Evolutionary conservation across 768 basidiomycete species (phyloP).

Genomic region (Hericium alpestre): DNA sequence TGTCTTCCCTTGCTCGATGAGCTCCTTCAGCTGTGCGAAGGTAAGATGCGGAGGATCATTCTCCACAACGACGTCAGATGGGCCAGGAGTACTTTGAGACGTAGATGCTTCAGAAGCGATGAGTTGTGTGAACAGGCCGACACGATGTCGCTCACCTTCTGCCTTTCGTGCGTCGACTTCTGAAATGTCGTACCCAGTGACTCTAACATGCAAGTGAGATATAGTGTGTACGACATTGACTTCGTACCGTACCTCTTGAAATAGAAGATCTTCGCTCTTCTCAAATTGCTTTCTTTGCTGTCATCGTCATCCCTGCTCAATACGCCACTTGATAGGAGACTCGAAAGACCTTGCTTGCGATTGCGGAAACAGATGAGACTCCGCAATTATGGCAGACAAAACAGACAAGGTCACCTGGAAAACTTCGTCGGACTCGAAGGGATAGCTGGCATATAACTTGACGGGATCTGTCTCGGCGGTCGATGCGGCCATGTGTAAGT

Average conservation of each 20-base stretch:
- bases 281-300: slow-evolving; percentile 36
- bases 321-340: slow-evolving; percentile 36
- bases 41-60: slow-evolving; percentile 35
- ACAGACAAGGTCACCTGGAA: neutral
- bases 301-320: slow-evolving; percentile 26
- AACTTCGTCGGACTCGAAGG: neutral
- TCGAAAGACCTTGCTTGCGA: slow-evolving; percentile 56
- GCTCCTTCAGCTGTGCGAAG: slow-evolving; percentile 55
- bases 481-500: neutral
- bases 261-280: slow-evolving; percentile 56
- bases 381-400: neutral
- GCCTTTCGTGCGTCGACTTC: neutral
- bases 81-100: neutral
- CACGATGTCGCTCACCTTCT: neutral
- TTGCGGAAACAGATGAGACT: too few relatives aligned
- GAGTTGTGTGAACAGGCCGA: neutral
- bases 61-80: neutral
- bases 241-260: slow-evolving; percentile 47
- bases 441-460: neutral
- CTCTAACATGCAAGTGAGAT: neutral
- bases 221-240: neutral
- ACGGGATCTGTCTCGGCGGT: neutral
- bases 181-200: neutral
- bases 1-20: slow-evolving; percentile 62
- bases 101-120: neutral